Conservation (phyloP, 139 green algal species). For the Chlorella vulgaris region DNA sequence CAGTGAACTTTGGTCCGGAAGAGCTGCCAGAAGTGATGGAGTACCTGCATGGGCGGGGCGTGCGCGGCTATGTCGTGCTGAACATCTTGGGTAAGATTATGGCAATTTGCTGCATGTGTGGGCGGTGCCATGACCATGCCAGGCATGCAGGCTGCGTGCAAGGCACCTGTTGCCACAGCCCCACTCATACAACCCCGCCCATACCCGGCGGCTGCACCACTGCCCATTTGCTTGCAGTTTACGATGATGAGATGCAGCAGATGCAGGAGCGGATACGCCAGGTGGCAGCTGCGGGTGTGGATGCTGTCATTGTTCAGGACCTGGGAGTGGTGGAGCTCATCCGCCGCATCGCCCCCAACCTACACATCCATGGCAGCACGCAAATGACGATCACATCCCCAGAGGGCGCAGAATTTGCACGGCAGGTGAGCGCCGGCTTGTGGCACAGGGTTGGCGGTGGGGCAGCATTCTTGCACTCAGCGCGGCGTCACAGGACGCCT, state of each 20-base stretch:
- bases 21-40: slow-evolving; percentile 78
- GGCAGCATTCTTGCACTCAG: neutral
- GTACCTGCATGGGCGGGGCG: slow-evolving; percentile 71
- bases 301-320: slow-evolving; percentile 89
- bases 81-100: slow-evolving; percentile 66
- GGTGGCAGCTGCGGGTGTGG: slow-evolving; percentile 70
- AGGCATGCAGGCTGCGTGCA: no score
- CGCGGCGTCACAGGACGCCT: no score
- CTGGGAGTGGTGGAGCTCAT: slow-evolving; percentile 73
- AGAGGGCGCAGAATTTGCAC: slow-evolving; percentile 69
- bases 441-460: no score
- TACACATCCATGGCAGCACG: slow-evolving; percentile 77
- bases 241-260: slow-evolving; percentile 77
- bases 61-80: slow-evolving; percentile 75
- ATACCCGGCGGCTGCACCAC: no score
- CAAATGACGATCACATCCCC: slow-evolving; percentile 75
- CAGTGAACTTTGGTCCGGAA: slow-evolving; percentile 74
- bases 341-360: slow-evolving; percentile 59
- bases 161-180: no score
- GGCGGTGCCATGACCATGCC: neutral
- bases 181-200: no score
- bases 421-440: slow-evolving; percentile 15
- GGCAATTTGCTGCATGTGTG: neutral
- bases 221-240: slow-evolving; percentile 47
- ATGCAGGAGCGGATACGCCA: slow-evolving; percentile 55